Base-by-base conservation (phyloP, 1,139 yeast species). In the Debaryomyces sp. region DNA sequence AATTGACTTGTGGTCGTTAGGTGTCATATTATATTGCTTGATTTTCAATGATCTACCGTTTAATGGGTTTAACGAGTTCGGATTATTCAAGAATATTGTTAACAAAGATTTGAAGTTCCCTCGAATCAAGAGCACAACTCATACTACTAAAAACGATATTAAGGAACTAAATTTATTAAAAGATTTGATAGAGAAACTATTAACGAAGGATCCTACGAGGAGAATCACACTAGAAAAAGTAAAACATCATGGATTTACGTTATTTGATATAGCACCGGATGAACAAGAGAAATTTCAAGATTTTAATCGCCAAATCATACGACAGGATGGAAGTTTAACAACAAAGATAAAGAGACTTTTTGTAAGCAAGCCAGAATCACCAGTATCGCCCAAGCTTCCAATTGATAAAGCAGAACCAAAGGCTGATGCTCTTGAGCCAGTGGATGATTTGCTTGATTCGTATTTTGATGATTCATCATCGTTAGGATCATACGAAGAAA, bases 1-100 rank as follows among this genome's bases (percentile, higher is more conserved):
- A 46, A 72, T 85, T 22, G 91, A 85, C 63, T 63, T 84, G 18
- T 85, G 90, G 90, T 74, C 88, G 1, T 64, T 85, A 33, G 92
- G 91, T 1, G 79, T 84, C 5, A 77, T 85, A 0, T 55, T 85
- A 4, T 84, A 77, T 59, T 82, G 87, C 55, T 60, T 85, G 9
- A 67, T 84, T 41, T 83, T 78, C 62, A 82, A 82, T 53, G 70
- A 66, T 15, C 70, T 85, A 43, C 92, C 92, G 0, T 85, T 84
- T 60, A 76, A 71, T 51, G 88, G 88, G 4, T 79, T 73, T 42
- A 84, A 83, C 59, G 90, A 85, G 62, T 85, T 78, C 61, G 82
- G 77, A 17, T 61, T 82, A 27, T 80, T 80, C 59, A 71, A 78
- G 50, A 78, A 78, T 51, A 80, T 82, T 32, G 80, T 77, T 6